phyloP scores from a whole-genome alignment of 495 filamentous ascomycete genomes.

The Jackrogersella minutella region DNA sequence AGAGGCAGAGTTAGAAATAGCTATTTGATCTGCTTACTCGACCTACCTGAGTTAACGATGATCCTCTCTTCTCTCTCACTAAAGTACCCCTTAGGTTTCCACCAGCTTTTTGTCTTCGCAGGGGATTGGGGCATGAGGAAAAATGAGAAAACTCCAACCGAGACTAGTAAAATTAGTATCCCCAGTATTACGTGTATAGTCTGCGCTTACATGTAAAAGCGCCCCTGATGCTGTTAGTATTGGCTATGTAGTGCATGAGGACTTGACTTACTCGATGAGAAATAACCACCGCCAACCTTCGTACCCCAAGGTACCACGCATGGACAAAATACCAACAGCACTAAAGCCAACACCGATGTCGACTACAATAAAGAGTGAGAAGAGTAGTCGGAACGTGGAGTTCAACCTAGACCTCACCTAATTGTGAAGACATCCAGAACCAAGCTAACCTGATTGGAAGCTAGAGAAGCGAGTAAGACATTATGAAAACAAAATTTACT shows the following conservation, averaged over 20 bases:
- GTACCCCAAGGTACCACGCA: conserved; percentile 63
- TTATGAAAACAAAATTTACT: neutral
- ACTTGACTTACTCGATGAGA: conserved; percentile 52
- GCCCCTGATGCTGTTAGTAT: conserved; percentile 27
- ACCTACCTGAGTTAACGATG: conserved; percentile 68
- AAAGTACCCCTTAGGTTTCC: conserved; percentile 69
- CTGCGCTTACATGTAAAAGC: conserved; percentile 33
- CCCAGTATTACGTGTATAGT: neutral
- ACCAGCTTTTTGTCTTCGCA: conserved; percentile 70
- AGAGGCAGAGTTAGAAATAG: conserved; percentile 6
- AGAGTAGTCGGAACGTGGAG: neutral
- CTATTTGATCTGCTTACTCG: neutral
- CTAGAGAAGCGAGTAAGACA: conserved; percentile 12
- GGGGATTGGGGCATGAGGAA: conserved; percentile 76
- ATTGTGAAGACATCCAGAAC: conserved; percentile 40
- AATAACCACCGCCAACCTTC: conserved; percentile 80
- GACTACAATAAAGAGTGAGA: conserved; percentile 47
- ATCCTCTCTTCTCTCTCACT: conserved; percentile 70
- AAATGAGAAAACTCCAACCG: conserved; percentile 70
- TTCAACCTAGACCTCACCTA: conserved; percentile 25
- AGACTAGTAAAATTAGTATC: conserved; percentile 36
- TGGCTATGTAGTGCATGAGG: neutral
- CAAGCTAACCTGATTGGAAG: conserved; percentile 39
- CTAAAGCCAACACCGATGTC: conserved; percentile 72
- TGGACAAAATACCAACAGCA: conserved; percentile 74